These are phyloP conservation scores for Xerocomus potaroensis DNA, from an alignment of 768 basidiomycete genomes.

Conservation along the genomic window DNA sequence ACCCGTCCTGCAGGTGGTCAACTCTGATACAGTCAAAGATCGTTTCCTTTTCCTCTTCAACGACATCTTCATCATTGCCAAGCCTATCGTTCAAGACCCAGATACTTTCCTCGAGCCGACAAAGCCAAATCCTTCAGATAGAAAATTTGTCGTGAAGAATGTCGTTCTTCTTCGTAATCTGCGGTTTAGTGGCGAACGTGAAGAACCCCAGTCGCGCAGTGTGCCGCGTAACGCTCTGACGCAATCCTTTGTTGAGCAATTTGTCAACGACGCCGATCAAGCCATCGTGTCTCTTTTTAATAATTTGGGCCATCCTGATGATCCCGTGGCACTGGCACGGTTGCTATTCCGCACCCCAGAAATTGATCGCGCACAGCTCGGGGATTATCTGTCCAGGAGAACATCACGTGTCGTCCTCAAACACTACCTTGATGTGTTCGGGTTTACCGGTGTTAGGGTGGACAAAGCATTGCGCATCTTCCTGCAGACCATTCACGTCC, in stretches of 20 bases:
- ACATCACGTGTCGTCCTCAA: slow-evolving; percentile 73
- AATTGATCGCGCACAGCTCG: slow-evolving; percentile 76
- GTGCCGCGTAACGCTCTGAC: slow-evolving; percentile 58
- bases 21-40: slow-evolving; percentile 91
- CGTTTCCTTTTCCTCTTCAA: slow-evolving; percentile 96
- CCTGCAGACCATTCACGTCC: slow-evolving; percentile 74
- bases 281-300: slow-evolving; percentile 71
- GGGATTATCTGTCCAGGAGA: slow-evolving; percentile 75
- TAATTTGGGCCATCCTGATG: slow-evolving; percentile 55
- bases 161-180: slow-evolving; percentile 74
- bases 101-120: slow-evolving; percentile 57
- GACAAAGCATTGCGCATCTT: slow-evolving; percentile 90
- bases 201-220: slow-evolving; percentile 49
- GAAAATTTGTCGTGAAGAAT: slow-evolving; percentile 85
- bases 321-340: slow-evolving; percentile 72
- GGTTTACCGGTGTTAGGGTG: slow-evolving; percentile 76
- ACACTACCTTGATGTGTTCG: slow-evolving; percentile 84
- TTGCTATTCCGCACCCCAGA: slow-evolving; percentile 79
- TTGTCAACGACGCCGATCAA: slow-evolving; percentile 72
- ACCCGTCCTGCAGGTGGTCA: slow-evolving; percentile 90
- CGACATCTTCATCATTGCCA: slow-evolving; percentile 90
- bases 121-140: slow-evolving; percentile 56
- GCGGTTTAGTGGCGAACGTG: slow-evolving; percentile 65
- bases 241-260: slow-evolving; percentile 71
- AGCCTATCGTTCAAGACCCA: slow-evolving; percentile 72